A percentile compares a stretch with the other conserved stretches of the same genome.
Evolutionary conservation across 192 early-diverging fungal species (phyloP).

Genomic region (Linnemannia elongata): DNA sequence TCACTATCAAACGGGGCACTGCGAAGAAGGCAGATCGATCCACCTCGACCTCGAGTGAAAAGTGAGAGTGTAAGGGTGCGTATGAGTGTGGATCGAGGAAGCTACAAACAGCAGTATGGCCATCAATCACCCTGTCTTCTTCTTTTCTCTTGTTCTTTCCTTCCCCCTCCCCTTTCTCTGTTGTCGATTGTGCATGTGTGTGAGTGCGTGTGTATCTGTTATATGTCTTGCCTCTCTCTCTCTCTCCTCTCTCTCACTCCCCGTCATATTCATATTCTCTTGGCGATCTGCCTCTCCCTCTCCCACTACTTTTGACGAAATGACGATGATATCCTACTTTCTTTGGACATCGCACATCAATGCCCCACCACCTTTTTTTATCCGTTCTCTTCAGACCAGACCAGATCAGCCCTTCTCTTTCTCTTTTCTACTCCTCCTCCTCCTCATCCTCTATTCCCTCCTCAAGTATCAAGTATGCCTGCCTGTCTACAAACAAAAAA

Average conservation of each 20-base stretch:
- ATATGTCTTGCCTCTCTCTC: not conserved
- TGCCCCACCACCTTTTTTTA: not conserved
- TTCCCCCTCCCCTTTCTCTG: not conserved
- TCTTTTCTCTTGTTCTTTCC: not conserved
- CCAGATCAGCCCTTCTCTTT: conserved; percentile 2
- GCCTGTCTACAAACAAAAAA: not conserved
- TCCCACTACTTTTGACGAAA: not conserved
- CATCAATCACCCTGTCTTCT: not conserved
- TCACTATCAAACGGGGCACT: too few species aligned
- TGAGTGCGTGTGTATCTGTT: not conserved
- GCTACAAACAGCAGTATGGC: not conserved
- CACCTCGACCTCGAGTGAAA: too few species aligned
- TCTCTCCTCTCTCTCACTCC: too few species aligned
- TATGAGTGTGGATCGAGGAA: not conserved
- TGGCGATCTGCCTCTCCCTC: not conserved
- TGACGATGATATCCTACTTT: not conserved
- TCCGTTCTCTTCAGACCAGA: not conserved
- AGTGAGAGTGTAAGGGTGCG: too few species aligned
- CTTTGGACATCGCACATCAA: not conserved
- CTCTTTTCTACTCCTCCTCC: not conserved
- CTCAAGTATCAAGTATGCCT: too few species aligned
- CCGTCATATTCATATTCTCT: not conserved
- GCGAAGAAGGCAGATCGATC: not conserved
- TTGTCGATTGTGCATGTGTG: not conserved
- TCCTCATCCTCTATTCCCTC: not conserved